These are phyloP conservation scores for Curvularia eragrostidis DNA, from an alignment of 2,329 filamentous ascomycete species.

Conservation along the genomic window DNA sequence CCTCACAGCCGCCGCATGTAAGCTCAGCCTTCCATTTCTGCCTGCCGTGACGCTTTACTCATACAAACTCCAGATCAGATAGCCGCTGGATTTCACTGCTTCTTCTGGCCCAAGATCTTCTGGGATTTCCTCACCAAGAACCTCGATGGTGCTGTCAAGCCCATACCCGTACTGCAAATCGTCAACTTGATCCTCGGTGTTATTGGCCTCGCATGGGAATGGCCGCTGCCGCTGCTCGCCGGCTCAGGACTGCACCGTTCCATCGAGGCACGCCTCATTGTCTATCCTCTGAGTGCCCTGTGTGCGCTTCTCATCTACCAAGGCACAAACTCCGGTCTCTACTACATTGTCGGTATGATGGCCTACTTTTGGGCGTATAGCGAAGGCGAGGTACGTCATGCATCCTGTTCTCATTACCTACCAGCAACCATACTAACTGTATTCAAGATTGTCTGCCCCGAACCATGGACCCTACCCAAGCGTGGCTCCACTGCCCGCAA, in stretches of 20 bases:
- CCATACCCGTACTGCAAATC: slow-evolving; percentile 85
- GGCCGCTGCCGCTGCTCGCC: slow-evolving; percentile 78
- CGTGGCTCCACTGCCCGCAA: slow-evolving; percentile 43
- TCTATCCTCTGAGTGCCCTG: slow-evolving; percentile 80
- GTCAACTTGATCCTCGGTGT: slow-evolving; percentile 87
- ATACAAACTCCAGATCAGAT: slow-evolving; percentile 73
- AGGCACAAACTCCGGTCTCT: slow-evolving; percentile 87
- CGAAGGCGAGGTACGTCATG: slow-evolving; percentile 83
- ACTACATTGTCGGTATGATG: slow-evolving; percentile 83
- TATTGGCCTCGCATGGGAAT: slow-evolving; percentile 84
- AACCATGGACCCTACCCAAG: slow-evolving; percentile 60
- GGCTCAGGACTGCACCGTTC: slow-evolving; percentile 82
- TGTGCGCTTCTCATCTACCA: slow-evolving; percentile 84
- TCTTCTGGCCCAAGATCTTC: slow-evolving; percentile 99
- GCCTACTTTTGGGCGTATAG: slow-evolving; percentile 98
- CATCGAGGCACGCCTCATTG: slow-evolving; percentile 81
- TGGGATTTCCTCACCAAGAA: slow-evolving; percentile 96
- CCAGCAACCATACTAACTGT: slow-evolving; percentile 20
- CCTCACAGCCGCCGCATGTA: slow-evolving; percentile 81
- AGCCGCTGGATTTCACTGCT: slow-evolving; percentile 79
- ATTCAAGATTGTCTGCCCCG: slow-evolving; percentile 55
- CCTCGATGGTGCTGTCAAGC: slow-evolving; percentile 84
- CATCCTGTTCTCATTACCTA: background rate
- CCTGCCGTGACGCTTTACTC: background rate
- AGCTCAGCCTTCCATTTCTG: slow-evolving; percentile 31